These are phyloP conservation scores for Penicillium sp. DNA, from an alignment of 2,329 filamentous ascomycete species.

Conservation along the genomic window DNA sequence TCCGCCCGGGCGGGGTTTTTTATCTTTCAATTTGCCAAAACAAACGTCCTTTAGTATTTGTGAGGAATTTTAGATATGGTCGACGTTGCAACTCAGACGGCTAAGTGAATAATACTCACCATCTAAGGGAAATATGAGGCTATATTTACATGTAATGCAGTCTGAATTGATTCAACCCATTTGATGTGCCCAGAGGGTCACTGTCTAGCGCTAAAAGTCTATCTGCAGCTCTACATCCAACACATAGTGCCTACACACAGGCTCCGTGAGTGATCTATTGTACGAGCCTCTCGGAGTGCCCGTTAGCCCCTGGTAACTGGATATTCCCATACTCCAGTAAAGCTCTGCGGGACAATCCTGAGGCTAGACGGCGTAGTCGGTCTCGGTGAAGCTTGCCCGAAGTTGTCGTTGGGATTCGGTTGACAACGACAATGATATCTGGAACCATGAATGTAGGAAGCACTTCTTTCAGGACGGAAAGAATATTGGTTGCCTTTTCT, in stretches of 20 bases:
- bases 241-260: background rate
- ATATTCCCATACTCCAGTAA: background rate
- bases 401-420: background rate
- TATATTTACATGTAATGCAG: background rate
- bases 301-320: background rate
- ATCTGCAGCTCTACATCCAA: background rate
- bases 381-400: background rate
- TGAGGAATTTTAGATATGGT: background rate
- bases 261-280: background rate
- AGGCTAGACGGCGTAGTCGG: background rate
- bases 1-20: background rate
- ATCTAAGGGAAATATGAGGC: background rate
- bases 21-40: background rate
- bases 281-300: background rate
- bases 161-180: background rate
- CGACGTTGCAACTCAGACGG: background rate
- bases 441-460: background rate
- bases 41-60: background rate
- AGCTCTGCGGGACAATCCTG: background rate
- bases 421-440: background rate
- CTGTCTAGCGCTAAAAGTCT: background rate
- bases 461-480: background rate
- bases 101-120: background rate
- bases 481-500: background rate
- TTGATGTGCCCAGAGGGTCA: background rate